phyloP scores from a whole-genome alignment of 1,284 basidiomycete genomes.

The Naganishia liquefaciens region DNA sequence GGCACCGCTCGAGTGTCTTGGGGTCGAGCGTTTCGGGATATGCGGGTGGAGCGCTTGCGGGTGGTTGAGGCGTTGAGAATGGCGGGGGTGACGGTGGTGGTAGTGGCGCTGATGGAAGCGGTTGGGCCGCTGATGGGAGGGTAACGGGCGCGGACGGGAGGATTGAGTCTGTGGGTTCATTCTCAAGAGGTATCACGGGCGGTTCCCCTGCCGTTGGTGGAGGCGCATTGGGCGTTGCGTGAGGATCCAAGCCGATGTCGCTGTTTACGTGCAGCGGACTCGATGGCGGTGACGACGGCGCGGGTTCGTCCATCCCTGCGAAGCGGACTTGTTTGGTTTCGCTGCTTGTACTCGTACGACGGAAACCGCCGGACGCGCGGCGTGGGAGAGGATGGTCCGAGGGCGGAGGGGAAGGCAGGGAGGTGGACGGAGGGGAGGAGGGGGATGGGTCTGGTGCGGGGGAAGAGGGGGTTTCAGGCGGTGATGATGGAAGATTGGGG shows the following conservation, averaged over 20 bases:
- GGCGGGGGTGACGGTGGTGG: constrained; percentile 14
- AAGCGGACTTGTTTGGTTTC: constrained; percentile 50
- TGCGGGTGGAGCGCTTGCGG: constrained; percentile 3
- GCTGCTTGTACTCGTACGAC: not conserved
- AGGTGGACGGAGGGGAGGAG: not conserved
- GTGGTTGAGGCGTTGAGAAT: not conserved
- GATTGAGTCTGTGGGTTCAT: too few species aligned
- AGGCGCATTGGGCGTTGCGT: constrained; percentile 45
- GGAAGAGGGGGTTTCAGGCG: not conserved
- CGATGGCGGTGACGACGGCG: too few species aligned
- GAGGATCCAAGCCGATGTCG: constrained; percentile 42
- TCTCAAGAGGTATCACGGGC: not conserved
- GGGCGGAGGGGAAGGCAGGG: not conserved
- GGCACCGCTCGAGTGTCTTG: constrained; percentile 64
- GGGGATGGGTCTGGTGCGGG: not conserved
- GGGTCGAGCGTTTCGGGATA: constrained; percentile 32
- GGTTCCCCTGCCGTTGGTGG: constrained; percentile 43
- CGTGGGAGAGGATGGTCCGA: not conserved
- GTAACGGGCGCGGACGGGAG: constrained; percentile 33
- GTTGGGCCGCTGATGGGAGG: constrained; percentile 7
- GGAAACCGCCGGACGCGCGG: not conserved
- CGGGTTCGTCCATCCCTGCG: constrained; percentile 51
- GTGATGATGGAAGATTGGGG: not conserved
- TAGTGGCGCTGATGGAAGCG: constrained; percentile 13
- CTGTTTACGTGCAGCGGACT: too few species aligned